Base-by-base conservation (phyloP, 345 rosid species). In the Eutrema heterophyllum region DNA sequence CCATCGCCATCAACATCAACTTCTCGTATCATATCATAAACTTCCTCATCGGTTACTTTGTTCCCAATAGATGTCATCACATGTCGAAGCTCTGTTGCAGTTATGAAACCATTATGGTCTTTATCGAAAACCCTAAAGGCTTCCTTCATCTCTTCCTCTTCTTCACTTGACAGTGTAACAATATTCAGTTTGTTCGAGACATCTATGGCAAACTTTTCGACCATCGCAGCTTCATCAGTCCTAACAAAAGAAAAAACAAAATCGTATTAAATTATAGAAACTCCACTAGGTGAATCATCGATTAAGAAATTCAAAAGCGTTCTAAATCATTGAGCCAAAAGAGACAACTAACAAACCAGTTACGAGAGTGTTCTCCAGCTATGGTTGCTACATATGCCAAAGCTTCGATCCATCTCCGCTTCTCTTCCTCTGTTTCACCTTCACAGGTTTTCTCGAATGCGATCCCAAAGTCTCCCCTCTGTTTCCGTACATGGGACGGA, bases 1-100 rank as follows among this genome's bases (percentile, higher is more conserved):
- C 87, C 87, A 70, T 84, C 87, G 0, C 85, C 85, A 48, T 84
- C 85, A 21, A 80, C 82, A 78, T 84, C 85, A 0, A 81, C 82
- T 43, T 73, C 81, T 51, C 79, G 56, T 52, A 84, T 80, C 81
- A 82, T 72, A 70, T 80, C 82, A 53, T 76, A 79, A n/a, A 84
- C 85, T 45, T 80, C 82, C 64, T 84, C 85, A 67, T 84, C 87
- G 0, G 85, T 80, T n/a, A 82, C 81, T 64, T 78, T 82, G 76
- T 80, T 80, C 1, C 87, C 87, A 2, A 75, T 76, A 44, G 82
- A 82, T 1, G 84, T 84, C 85, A 82, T 72, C 64, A 80, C 81
- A 59, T 84, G 83, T 43, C 84, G 84, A 33, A 84, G 78, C 81
- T 84, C 87, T 0, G 85, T 80, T 4, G 85, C 85, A 44, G 87